Conservation (phyloP, 305 asterid genomes). For the Petunia hybrid region DNA sequence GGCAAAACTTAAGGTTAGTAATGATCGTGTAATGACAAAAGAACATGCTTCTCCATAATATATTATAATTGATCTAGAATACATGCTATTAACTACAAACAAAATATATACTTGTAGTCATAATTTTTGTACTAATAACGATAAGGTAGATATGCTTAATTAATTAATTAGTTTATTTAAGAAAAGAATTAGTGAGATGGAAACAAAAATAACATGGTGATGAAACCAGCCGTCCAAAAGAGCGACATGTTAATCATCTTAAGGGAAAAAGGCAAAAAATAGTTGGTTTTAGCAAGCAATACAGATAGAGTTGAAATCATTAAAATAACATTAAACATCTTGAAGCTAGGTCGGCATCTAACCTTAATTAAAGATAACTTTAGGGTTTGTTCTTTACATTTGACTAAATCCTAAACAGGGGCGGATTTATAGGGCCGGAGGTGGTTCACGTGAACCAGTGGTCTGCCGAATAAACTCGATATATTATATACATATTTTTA, state of each 20-base stretch:
- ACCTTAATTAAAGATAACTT: constrained; percentile 38
- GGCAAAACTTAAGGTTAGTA: neutral
- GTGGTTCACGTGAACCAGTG: no score
- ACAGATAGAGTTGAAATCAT: constrained; percentile 14
- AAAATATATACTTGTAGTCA: neutral
- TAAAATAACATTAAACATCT: constrained; percentile 28
- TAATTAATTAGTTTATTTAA: neutral
- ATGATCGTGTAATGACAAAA: constrained; percentile 28
- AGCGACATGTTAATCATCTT: constrained; percentile 42
- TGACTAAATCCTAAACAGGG: no score
- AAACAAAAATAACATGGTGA: constrained; percentile 32
- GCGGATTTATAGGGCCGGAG: no score
- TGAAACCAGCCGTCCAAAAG: constrained; percentile 48
- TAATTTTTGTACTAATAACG: neutral
- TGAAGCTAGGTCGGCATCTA: constrained; percentile 68
- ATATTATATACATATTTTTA: no score
- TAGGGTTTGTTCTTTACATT: constrained; percentile 1
- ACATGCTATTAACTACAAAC: no score
- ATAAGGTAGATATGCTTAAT: constrained; percentile 2
- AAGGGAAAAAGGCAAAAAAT: neutral
- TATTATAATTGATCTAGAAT: no score
- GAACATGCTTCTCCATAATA: constrained; percentile 17
- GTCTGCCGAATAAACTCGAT: no score
- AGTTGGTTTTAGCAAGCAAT: constrained; percentile 4
- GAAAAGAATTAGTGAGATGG: neutral